Percentiles rank a stretch among this genome's conserved stretches.
These are phyloP conservation scores for Mortierella sp. DNA, from an alignment of 371 early-diverging fungal species.

Conservation along the genomic window DNA sequence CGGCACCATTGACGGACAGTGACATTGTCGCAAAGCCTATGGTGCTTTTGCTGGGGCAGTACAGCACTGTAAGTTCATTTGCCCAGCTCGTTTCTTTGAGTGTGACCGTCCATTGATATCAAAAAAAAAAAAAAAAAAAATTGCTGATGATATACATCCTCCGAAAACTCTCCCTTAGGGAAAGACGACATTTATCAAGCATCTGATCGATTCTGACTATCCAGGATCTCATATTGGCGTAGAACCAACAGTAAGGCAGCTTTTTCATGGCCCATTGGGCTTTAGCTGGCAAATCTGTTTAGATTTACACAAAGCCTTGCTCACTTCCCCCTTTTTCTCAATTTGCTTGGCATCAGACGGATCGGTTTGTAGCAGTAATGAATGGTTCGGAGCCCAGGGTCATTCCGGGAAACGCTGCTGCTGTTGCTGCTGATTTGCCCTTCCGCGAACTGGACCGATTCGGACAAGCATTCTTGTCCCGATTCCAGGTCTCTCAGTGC, in stretches of 20 bases:
- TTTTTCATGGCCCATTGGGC: neutral
- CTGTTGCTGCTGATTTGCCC: slow-evolving; percentile 84
- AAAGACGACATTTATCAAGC: slow-evolving; percentile 87
- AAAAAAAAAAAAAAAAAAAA: neutral
- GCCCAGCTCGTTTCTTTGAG: neutral
- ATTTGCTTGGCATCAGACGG: slow-evolving; percentile 62
- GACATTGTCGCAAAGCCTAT: slow-evolving; percentile 90
- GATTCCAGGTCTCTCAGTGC: slow-evolving; percentile 88
- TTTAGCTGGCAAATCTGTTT: neutral
- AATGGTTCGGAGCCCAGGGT: slow-evolving; percentile 73
- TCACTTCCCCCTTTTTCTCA: neutral
- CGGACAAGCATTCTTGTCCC: slow-evolving; percentile 83
- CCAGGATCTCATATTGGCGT: slow-evolving; percentile 89
- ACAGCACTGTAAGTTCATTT: slow-evolving; percentile 68
- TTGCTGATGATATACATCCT: neutral
- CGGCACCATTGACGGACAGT: slow-evolving; percentile 77
- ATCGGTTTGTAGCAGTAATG: slow-evolving; percentile 89
- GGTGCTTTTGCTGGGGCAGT: slow-evolving; percentile 86
- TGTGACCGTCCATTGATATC: neutral
- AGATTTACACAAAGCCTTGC: neutral
- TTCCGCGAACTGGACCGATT: slow-evolving; percentile 79
- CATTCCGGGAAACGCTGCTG: slow-evolving; percentile 93
- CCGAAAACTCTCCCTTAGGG: slow-evolving; percentile 57
- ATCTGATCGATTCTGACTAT: slow-evolving; percentile 82
- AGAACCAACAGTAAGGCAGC: slow-evolving; percentile 74